Base-by-base conservation (phyloP, 108 stramenopile species). In the Nitzschia sp. region DNA sequence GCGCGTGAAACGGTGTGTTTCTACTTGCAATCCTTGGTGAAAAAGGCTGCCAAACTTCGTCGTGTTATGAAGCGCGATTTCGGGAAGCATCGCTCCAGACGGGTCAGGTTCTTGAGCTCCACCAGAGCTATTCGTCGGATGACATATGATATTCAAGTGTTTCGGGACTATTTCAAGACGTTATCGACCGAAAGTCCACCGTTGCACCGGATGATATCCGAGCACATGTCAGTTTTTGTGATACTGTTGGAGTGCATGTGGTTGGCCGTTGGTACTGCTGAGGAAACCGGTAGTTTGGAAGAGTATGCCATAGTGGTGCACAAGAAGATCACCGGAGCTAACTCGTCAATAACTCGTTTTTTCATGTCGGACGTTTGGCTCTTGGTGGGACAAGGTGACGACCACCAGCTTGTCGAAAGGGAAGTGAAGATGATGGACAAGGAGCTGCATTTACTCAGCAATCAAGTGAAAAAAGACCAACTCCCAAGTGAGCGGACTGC, bases 231-330 rank as follows among this genome's bases (percentile, higher is more conserved):
- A 42, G 75, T 85, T 40, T 66, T 93, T 7, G 71, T 78, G 0
- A 22, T 74, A 8, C 26, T 74, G 39, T n/a, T 74, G 34, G 73
- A 74, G 53, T 74, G 73, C 59, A 75, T 89, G 54, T 67, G 79
- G 38, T 66, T 85, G 6, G 86, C 84, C 3, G 87, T 77, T n/a
- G 78, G 69, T 39, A 50, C 74, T 24, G 69, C 70, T 0, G 80
- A 77, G 10, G 70, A 70, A 41, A 51, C 29, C 17, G 82, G 79
- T 37, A 75, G 70, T 44, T 48, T 83, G 14, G 83, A 86, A 37
- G 82, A 85, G 29, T 90, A 86, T 38, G 85, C 86, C 26, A 29
- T 90, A 55, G 88, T 88, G 6, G 51, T 93, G 2, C 88, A 93
- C 76, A 90, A 88, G 60, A 73, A 80, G 40, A 62, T 62, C 22